Evolutionary conservation across 306 rosid genomes (phyloP).

Genomic region (Dalbergia cochinchinensis): DNA sequence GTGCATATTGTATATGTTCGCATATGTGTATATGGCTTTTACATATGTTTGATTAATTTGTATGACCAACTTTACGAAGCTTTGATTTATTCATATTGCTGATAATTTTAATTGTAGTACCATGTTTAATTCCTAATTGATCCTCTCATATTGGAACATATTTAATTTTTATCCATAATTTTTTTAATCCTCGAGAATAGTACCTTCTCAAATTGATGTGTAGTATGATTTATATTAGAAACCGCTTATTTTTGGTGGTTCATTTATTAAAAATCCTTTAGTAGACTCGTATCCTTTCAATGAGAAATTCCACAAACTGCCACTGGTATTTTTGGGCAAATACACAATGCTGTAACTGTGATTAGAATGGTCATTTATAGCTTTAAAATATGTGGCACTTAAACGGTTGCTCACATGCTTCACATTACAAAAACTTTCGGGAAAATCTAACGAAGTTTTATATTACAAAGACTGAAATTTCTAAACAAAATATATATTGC

Average conservation of each 20-base stretch:
- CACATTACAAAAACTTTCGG: conserved; percentile 4
- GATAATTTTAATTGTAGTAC: neutral
- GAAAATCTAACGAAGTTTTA: neutral
- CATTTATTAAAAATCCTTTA: too few species aligned
- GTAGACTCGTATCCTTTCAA: too few species aligned
- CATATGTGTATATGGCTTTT: neutral
- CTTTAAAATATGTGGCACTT: neutral
- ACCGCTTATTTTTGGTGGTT: too few species aligned
- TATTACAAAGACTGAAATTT: neutral
- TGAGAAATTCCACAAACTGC: neutral
- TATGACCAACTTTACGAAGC: neutral
- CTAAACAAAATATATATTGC: neutral
- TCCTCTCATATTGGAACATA: neutral
- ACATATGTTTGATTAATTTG: neutral
- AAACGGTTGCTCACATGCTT: conserved; percentile 26
- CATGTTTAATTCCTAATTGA: neutral
- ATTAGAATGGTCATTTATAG: neutral
- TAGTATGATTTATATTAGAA: too few species aligned
- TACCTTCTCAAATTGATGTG: neutral
- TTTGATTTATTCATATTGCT: neutral
- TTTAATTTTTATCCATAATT: neutral
- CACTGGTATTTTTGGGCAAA: neutral
- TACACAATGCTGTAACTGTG: neutral
- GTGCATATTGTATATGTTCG: neutral
- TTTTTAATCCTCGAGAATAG: neutral